A percentile compares a stretch with the other conserved stretches of the same genome.
These are phyloP conservation scores for Bretschneidera sinensis DNA, from an alignment of 345 rosid species.

Conservation along the genomic window DNA sequence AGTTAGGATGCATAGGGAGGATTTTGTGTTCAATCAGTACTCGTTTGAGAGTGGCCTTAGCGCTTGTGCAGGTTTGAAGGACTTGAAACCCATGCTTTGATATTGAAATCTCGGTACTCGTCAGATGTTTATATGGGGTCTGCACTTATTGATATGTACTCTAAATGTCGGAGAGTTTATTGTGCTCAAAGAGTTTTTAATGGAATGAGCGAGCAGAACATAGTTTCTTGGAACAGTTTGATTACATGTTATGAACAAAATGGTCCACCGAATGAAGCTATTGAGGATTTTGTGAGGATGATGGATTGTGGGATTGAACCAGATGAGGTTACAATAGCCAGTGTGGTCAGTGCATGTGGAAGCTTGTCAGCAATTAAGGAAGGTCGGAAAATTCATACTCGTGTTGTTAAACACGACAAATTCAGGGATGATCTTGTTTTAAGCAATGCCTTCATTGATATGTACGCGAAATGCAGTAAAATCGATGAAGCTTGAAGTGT, in stretches of 20 bases:
- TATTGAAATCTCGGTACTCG: slow-evolving; percentile 38
- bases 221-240: slow-evolving; percentile 90
- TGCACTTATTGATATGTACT: slow-evolving; percentile 81
- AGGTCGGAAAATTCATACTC: slow-evolving; percentile 66
- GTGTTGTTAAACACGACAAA: slow-evolving; percentile 45
- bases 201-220: slow-evolving; percentile 49
- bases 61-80: slow-evolving; percentile 53
- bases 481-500: slow-evolving; percentile 56
- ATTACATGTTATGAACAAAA: slow-evolving; percentile 85
- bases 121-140: slow-evolving; percentile 65
- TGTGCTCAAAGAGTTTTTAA: slow-evolving; percentile 59
- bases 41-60: slow-evolving; percentile 66
- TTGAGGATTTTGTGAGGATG: slow-evolving; percentile 58
- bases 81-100: slow-evolving; percentile 63
- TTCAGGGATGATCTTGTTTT: slow-evolving; percentile 62
- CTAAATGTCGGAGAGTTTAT: slow-evolving; percentile 57
- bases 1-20: slow-evolving; percentile 50
- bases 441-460: slow-evolving; percentile 76
- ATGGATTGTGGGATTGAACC: slow-evolving; percentile 44
- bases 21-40: slow-evolving; percentile 50
- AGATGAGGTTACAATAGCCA: slow-evolving; percentile 78
- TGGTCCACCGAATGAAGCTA: slow-evolving; percentile 62
- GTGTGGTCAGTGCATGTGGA: slow-evolving; percentile 85
- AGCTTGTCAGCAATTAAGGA: slow-evolving; percentile 49
- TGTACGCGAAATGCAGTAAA: slow-evolving; percentile 66